Evolutionary conservation across 768 basidiomycete species (phyloP).

Genomic region (Paxillus involutus): DNA sequence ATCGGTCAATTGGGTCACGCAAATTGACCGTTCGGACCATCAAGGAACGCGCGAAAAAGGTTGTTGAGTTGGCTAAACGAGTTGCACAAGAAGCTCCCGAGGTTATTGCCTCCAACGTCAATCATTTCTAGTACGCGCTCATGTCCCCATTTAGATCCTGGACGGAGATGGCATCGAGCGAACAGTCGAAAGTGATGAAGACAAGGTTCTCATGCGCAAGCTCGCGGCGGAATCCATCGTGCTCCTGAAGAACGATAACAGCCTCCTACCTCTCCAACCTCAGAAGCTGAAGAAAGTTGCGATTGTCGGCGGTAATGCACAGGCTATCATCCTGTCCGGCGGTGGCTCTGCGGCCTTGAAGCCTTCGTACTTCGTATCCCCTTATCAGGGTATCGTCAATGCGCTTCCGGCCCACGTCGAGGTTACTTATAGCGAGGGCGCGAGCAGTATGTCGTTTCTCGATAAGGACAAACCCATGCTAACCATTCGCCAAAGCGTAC

Average conservation of each 20-base stretch:
- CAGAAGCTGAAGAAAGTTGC: slow-evolving; percentile 63
- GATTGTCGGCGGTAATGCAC: slow-evolving; percentile 68
- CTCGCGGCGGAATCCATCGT: slow-evolving; percentile 74
- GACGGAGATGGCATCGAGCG: slow-evolving; percentile 71
- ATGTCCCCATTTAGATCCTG: slow-evolving; percentile 45
- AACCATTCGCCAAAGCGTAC: slow-evolving; percentile 43
- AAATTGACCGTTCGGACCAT: slow-evolving; percentile 67
- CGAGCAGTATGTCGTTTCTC: slow-evolving; percentile 46
- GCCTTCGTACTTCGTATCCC: slow-evolving; percentile 73
- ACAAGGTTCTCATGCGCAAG: slow-evolving; percentile 60
- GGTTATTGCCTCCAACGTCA: slow-evolving; percentile 31
- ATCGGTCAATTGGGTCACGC: slow-evolving; percentile 54
- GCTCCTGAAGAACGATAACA: slow-evolving; percentile 66
- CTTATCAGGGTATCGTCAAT: slow-evolving; percentile 72
- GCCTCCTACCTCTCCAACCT: slow-evolving; percentile 38
- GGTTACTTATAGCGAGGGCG: slow-evolving; percentile 68
- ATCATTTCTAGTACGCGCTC: background rate
- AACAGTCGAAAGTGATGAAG: slow-evolving; percentile 59
- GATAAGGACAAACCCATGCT: background rate
- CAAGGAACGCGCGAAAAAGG: slow-evolving; percentile 63
- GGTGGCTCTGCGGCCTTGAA: slow-evolving; percentile 74
- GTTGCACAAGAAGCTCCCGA: slow-evolving; percentile 68
- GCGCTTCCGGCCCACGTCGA: slow-evolving; percentile 52
- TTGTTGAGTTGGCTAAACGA: slow-evolving; percentile 69
- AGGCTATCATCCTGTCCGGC: slow-evolving; percentile 66